Evolutionary conservation across 2,329 filamentous ascomycete species (phyloP).

Genomic region (Rhynchosporium graminicola): DNA sequence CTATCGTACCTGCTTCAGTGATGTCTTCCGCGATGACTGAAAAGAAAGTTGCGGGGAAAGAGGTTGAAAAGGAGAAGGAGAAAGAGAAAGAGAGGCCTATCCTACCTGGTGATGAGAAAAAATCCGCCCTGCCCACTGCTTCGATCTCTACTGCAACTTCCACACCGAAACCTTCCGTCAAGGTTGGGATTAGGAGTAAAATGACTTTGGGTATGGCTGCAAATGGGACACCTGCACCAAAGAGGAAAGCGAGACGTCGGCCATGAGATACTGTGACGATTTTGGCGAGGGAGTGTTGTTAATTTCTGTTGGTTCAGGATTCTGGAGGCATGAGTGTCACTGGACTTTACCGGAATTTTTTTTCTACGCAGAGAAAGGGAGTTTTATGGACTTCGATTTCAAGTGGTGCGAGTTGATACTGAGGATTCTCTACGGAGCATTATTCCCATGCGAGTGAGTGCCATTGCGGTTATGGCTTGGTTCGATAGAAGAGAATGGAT

Average conservation of each 20-base stretch:
- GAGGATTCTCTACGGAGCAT: too few relatives aligned
- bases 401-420: too few relatives aligned
- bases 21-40: slow-evolving; percentile 6
- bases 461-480: background rate
- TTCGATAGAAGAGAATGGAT: background rate
- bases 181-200: slow-evolving; percentile 36
- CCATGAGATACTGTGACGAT: background rate
- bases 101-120: slow-evolving; percentile 29
- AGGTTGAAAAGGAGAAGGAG: slow-evolving; percentile 6
- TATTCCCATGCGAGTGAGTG: too few relatives aligned
- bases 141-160: slow-evolving; percentile 5
- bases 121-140: slow-evolving; percentile 2
- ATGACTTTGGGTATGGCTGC: slow-evolving; percentile 36
- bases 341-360: too few relatives aligned
- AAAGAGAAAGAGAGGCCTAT: slow-evolving; percentile 8
- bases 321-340: background rate
- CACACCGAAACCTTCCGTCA: slow-evolving; percentile 32
- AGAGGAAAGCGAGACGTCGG: slow-evolving; percentile 31
- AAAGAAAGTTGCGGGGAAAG: slow-evolving; percentile 21
- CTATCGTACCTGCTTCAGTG: slow-evolving; percentile 26
- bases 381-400: too few relatives aligned
- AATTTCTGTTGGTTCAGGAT: background rate
- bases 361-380: too few relatives aligned
- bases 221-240: slow-evolving; percentile 40
- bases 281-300: background rate